phyloP scores from a whole-genome alignment of 1,284 basidiomycete species.

The Waitea zeae region DNA sequence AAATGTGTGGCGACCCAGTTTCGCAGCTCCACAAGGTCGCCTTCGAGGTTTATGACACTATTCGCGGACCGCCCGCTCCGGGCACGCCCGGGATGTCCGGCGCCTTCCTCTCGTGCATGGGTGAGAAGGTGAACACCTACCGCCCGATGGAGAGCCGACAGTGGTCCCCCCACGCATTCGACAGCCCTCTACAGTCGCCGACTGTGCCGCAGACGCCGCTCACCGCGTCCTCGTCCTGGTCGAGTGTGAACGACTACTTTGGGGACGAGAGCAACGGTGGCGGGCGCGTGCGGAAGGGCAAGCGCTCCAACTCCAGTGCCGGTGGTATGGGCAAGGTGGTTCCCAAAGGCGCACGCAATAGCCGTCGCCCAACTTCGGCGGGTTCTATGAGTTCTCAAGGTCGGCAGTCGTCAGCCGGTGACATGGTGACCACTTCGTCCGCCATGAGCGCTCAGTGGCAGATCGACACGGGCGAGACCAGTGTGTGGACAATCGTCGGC shows the following conservation, averaged over 20 bases:
- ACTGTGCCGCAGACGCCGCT: slow-evolving; percentile 38
- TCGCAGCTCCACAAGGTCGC: slow-evolving; percentile 93
- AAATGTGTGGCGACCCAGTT: slow-evolving; percentile 85
- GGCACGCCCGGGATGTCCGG: slow-evolving; percentile 61
- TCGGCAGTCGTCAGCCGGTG: slow-evolving; percentile 42
- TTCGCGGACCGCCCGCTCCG: slow-evolving; percentile 47
- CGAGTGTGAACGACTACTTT: slow-evolving; percentile 50
- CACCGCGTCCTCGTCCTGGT: slow-evolving; percentile 31
- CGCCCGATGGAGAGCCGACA: slow-evolving; percentile 68
- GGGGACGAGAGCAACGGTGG: slow-evolving; percentile 52
- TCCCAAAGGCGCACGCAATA: slow-evolving; percentile 40
- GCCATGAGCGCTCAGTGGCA: slow-evolving; percentile 80
- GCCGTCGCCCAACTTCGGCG: slow-evolving; percentile 56
- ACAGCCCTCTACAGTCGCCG: slow-evolving; percentile 32
- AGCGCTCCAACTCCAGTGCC: slow-evolving; percentile 58
- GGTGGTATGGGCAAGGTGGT: slow-evolving; percentile 39
- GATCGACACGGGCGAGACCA: slow-evolving; percentile 77
- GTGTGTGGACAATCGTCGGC: slow-evolving; percentile 88
- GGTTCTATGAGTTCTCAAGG: slow-evolving; percentile 43
- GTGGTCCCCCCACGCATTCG: slow-evolving; percentile 33
- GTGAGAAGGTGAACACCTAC: slow-evolving; percentile 78
- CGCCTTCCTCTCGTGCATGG: slow-evolving; percentile 74
- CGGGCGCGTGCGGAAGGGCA: slow-evolving; percentile 67
- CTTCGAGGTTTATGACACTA: slow-evolving; percentile 70
- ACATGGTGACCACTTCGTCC: slow-evolving; percentile 51